Percentiles rank a stretch among this genome's conserved stretches.
These are phyloP conservation scores for Cyclotella sp. DNA, from an alignment of 108 stramenopile species.

Conservation along the genomic window DNA sequence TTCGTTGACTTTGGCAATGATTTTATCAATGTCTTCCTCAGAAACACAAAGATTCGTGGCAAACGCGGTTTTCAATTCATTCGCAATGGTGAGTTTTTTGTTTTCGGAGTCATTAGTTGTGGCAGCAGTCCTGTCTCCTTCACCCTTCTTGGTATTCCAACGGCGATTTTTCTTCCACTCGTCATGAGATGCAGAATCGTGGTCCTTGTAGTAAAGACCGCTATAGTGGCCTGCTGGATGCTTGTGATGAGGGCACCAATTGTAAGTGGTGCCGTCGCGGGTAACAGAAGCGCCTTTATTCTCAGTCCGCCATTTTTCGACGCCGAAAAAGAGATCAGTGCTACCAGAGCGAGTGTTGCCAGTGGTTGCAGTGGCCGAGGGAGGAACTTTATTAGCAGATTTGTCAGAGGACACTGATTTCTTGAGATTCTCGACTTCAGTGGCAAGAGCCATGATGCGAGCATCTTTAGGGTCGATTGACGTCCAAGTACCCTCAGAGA, in stretches of 20 bases:
- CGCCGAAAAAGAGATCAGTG: not conserved
- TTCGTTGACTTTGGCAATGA: slow-evolving; percentile 1
- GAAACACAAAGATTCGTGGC: slow-evolving; percentile 9
- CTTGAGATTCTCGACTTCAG: not conserved
- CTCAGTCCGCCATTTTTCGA: slow-evolving; percentile 4
- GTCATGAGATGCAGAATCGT: slow-evolving; percentile 1
- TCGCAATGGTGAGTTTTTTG: not conserved
- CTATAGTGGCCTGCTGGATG: not conserved
- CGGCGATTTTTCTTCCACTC: not conserved
- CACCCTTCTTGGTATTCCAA: not conserved
- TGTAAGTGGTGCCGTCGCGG: not conserved
- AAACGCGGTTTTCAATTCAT: slow-evolving; percentile 5
- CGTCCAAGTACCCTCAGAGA: not conserved
- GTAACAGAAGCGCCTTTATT: not conserved
- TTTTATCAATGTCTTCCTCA: slow-evolving; percentile 14
- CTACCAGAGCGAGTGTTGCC: too few species aligned
- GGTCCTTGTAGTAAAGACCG: slow-evolving; percentile 6
- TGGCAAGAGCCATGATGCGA: slow-evolving; percentile 5
- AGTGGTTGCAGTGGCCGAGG: too few species aligned
- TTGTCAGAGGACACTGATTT: too few species aligned
- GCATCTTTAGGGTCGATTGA: slow-evolving; percentile 7
- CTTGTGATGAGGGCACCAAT: slow-evolving; percentile 13
- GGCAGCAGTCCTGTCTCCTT: not conserved
- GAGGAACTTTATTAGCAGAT: too few species aligned
- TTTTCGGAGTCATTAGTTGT: not conserved